Evolutionary conservation across 2,329 filamentous ascomycete species (phyloP).

Genomic region (Blumeria graminis): DNA sequence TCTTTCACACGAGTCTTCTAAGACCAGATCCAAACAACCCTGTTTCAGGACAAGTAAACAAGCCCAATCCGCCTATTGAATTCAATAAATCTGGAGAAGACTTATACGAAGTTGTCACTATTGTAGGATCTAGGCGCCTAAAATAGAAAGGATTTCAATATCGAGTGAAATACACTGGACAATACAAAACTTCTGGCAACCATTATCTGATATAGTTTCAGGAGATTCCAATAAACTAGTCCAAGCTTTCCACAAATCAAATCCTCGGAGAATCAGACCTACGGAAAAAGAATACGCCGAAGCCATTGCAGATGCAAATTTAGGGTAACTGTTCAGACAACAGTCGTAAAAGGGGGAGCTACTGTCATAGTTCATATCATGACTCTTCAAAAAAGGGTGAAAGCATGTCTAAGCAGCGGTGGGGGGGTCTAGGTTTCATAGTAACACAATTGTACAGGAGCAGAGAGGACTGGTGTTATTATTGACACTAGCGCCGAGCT

Average conservation of each 20-base stretch:
- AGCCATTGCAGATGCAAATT: not conserved
- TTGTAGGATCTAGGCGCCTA: not conserved
- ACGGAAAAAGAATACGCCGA: not conserved
- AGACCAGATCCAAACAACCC: not conserved
- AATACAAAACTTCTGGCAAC: not conserved
- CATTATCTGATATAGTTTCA: not conserved
- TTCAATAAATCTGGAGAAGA: not conserved
- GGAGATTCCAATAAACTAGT: not conserved
- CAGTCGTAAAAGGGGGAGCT: not conserved
- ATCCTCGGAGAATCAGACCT: not conserved
- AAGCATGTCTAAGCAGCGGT: too few relatives aligned
- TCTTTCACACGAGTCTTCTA: conserved; percentile 3
- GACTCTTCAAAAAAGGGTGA: not conserved
- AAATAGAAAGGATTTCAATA: not conserved
- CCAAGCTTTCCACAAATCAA: not conserved
- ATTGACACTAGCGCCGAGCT: too few relatives aligned
- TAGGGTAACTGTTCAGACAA: not conserved
- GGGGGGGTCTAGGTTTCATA: too few relatives aligned
- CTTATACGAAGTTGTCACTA: not conserved
- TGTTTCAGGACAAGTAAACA: not conserved
- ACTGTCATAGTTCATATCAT: not conserved
- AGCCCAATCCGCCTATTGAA: not conserved
- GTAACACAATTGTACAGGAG: too few relatives aligned
- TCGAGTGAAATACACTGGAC: not conserved
- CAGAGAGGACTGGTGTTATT: too few relatives aligned